Base-by-base conservation (phyloP, 2,329 filamentous ascomycete genomes). In the Botryotinia narcissicola region DNA sequence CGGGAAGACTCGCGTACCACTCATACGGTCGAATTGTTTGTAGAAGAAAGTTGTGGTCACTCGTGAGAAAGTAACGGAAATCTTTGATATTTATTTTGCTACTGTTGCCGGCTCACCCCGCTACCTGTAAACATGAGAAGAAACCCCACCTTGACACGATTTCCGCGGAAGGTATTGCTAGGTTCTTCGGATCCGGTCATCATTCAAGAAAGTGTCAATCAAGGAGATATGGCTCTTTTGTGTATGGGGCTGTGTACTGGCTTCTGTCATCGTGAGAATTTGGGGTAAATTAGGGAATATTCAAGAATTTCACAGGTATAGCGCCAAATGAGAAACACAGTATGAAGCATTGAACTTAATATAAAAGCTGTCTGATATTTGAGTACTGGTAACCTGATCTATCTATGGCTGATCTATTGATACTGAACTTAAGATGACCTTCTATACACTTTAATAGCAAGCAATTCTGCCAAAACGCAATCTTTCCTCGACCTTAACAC, bases 401-500 rank as follows among this genome's bases (percentile, higher is more conserved):
- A 67, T 73, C 32, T 32, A 69, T 61, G 32, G 25, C 60, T 40
- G 63, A 69, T 60, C 71, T 37, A 51, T 40, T 35, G 54, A 69
- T 69, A 61, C 42, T 69, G 54, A 69, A 73, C 62, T 68, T 73
- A 54, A 48, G 63, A 73, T 67, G 42, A 25, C 42, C 40, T 42
- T 60, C 32, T 61, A 71, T 51, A 73, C 32, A 60, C 42, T 69
- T 62, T 48, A 32, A 60, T 37, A 60, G 63, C 71, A 73, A 73
- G 71, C 63, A 73, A 68, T 57, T 73, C 32, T 73, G 51, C 59
- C 22, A 57, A 73, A 69, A 73, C 54, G 71, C 71, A 69, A 73
- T 73, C 63, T 73, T 73, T 42, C 71, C 42, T 73, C 71, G 46
- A 71, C 37, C 70, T 69, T 69, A 51, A 51, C 62, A 72, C 71